A percentile compares a stretch with the other conserved stretches of the same genome.
Conservation (phyloP, 2,329 filamentous ascomycete genomes). For the Trichoderma sp. region DNA sequence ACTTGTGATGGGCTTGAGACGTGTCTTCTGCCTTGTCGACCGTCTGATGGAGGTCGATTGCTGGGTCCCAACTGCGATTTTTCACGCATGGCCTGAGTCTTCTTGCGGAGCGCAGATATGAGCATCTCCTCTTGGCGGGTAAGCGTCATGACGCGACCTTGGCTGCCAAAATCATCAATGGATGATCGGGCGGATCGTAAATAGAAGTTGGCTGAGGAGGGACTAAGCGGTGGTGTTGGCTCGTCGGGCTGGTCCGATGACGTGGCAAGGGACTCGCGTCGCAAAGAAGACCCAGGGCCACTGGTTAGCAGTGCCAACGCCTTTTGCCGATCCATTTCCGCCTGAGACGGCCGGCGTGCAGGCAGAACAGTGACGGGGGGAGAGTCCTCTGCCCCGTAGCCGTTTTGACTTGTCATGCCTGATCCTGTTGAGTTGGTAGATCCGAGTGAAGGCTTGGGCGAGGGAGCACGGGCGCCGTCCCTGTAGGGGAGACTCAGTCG, state of each 20-base stretch:
- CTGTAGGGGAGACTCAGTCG: background rate
- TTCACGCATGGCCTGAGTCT: conserved; percentile 56
- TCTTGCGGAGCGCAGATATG: conserved; percentile 57
- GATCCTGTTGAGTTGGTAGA: conserved; percentile 45
- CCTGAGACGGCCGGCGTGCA: conserved; percentile 30
- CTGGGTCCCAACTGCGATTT: conserved; percentile 35
- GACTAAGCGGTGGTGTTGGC: conserved; percentile 54
- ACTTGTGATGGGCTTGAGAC: conserved; percentile 36
- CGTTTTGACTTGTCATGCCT: conserved; percentile 37
- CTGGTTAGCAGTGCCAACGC: conserved; percentile 9
- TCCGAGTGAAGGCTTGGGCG: conserved; percentile 36
- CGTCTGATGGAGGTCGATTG: background rate
- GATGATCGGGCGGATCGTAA: conserved; percentile 45
- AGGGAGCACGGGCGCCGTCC: conserved; percentile 32
- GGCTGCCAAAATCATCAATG: conserved; percentile 35
- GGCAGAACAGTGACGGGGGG: conserved; percentile 44
- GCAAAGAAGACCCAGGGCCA: background rate
- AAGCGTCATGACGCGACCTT: conserved; percentile 56
- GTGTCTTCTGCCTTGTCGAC: conserved; percentile 29
- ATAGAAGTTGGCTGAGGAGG: conserved; percentile 53
- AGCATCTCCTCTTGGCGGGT: conserved; percentile 61
- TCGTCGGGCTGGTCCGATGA: conserved; percentile 39
- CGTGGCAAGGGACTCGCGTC: conserved; percentile 31
- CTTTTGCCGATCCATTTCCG: conserved; percentile 31
- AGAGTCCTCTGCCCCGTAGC: conserved; percentile 43